Evolutionary conservation across 495 filamentous ascomycete species (phyloP), one percentile per base, ranked within the genome.

Genomic region (Achaetomiella virescens): DNA sequence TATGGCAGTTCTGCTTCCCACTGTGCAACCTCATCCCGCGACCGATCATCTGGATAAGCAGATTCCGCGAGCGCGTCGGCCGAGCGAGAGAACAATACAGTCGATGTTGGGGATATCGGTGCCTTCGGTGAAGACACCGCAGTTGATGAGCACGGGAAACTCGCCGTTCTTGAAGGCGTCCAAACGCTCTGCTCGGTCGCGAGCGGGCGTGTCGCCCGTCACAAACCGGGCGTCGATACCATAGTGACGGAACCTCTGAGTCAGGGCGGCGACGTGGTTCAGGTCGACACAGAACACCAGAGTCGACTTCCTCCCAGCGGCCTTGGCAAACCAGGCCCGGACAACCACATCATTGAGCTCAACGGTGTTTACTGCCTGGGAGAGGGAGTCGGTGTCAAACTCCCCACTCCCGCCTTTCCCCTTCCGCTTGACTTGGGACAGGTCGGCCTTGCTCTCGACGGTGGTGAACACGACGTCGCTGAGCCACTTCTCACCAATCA

Each of bases 31-130:
- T 84, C 79, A 97, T 86, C 0, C 93, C 93, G 57, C 93, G 83
- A 0, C 93, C 93, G 46, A 99, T 95, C 93, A 99, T 99, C 67
- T 99, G 93, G 5, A 96, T 83, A 2, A 99, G 78, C 8, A 99
- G 76, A 59, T 96, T 97, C 20, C 86, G 82, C 15, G 93, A 97
- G 52, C 84, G 82, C 9, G 93, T 99, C 3, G 93, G 93, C 33
- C 95, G 75, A 6, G 90, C 91, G 38, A 99, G 38, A 99, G 76
- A 12, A 99, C 65, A 10, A 99, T 79, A 56, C 93, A 97, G 67
- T 99, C 93, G 55, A 97, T 89, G 66, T 97, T 97, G 4, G 93
- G 93, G 17, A 97, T 93, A 65, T 99, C 93, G 10, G 95, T 99
- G 15, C 79, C 92, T 73, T 99, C 93, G 2, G 92, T 97, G 61